Evolutionary conservation across 805 yeast genomes (phyloP).

Genomic region (Saturnispora ahearnii): DNA sequence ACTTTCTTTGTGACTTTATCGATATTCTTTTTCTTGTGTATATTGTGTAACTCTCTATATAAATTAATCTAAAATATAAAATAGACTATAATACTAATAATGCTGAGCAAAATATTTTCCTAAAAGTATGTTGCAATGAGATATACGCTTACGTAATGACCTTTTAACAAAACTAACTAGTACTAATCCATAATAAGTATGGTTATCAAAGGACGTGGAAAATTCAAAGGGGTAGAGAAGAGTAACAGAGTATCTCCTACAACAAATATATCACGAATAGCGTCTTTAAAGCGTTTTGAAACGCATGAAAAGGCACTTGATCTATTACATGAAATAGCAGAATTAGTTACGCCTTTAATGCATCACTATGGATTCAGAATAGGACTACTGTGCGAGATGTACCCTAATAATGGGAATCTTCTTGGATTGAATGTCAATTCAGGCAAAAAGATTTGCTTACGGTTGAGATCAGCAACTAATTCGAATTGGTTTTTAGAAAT

Average conservation of each 20-base stretch:
- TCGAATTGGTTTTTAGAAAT: constrained; percentile 48
- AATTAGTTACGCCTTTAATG: constrained; percentile 71
- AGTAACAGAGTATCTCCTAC: constrained; percentile 28
- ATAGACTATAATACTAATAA: neutral
- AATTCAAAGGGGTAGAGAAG: constrained; percentile 5
- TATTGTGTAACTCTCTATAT: neutral
- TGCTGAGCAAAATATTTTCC: neutral
- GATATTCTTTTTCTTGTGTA: neutral
- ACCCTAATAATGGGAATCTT: constrained; percentile 54
- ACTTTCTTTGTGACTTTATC: neutral
- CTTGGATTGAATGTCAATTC: constrained; percentile 76
- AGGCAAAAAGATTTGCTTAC: constrained; percentile 63
- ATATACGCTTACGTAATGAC: neutral
- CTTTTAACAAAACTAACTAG: neutral
- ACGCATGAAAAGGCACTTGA: constrained; percentile 43
- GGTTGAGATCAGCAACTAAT: constrained; percentile 56
- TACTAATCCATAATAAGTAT: constrained; percentile 3
- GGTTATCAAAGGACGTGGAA: constrained; percentile 23
- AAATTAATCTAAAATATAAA: neutral
- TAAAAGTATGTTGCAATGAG: neutral
- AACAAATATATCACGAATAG: constrained; percentile 26
- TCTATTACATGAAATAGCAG: constrained; percentile 60
- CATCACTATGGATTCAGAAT: constrained; percentile 57
- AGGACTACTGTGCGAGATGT: constrained; percentile 67
- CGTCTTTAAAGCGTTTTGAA: constrained; percentile 39